Evolutionary conservation across 352 stramenopile genomes (phyloP).

Genomic region (Phytopythium sindhum): DNA sequence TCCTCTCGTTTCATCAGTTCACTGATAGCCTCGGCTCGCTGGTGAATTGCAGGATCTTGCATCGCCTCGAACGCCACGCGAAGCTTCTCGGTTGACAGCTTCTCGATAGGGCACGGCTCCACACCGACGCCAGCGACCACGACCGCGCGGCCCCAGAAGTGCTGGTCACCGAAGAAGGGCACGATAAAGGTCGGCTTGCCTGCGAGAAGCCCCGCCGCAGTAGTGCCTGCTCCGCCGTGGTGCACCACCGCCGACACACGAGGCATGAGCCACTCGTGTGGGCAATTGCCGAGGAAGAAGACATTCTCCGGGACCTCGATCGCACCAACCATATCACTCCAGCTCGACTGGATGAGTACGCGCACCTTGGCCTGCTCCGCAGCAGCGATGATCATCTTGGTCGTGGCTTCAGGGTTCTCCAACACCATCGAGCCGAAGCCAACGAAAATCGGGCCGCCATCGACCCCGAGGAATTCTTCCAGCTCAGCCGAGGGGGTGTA

Average conservation of each 20-base stretch:
- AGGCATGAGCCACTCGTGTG: slow-evolving; percentile 90
- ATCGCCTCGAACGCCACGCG: no score
- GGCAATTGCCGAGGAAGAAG: slow-evolving; percentile 65
- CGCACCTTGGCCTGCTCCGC: slow-evolving; percentile 51
- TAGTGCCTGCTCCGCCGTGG: slow-evolving; percentile 83
- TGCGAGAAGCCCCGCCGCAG: slow-evolving; percentile 83
- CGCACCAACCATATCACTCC: slow-evolving; percentile 63
- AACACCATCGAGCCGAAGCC: slow-evolving; percentile 93
- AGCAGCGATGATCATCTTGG: slow-evolving; percentile 80
- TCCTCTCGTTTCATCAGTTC: no score
- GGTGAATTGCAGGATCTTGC: slow-evolving; percentile 63
- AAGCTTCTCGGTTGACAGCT: no score
- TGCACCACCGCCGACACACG: slow-evolving; percentile 81
- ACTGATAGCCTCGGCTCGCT: slow-evolving; percentile 53
- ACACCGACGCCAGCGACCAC: slow-evolving; percentile 74
- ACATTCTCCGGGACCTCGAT: slow-evolving; percentile 42
- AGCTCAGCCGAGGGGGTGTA: slow-evolving; percentile 22
- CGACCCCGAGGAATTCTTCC: slow-evolving; percentile 28
- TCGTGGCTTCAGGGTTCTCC: slow-evolving; percentile 56
- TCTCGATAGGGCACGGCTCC: slow-evolving; percentile 67
- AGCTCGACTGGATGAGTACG: slow-evolving; percentile 87
- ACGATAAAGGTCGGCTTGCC: slow-evolving; percentile 92
- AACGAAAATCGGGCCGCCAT: slow-evolving; percentile 85
- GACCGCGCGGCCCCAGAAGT: slow-evolving; percentile 91
- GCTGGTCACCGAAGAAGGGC: slow-evolving; percentile 94